Base-by-base conservation (phyloP, 225 moss, liverwort and hornwort genomes). In the Physcomitrium patens region DNA sequence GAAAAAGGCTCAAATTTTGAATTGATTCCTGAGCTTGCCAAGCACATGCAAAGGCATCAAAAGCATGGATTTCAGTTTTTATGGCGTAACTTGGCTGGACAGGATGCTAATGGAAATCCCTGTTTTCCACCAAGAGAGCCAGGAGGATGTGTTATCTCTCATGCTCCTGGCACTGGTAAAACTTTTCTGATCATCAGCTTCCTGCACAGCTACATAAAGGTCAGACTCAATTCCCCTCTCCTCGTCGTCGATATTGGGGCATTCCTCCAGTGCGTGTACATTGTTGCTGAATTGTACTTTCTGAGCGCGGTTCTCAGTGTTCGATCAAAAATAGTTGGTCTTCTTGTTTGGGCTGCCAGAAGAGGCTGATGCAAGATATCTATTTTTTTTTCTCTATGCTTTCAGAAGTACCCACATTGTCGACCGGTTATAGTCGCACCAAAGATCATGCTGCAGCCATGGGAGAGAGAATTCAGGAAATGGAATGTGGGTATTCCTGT, bases 81-180 rank as follows among this genome's bases (percentile, higher is more conserved):
- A 31, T 99, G 99, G 99, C 90, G 81, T 63, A 91, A 93, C 51
- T 86, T 99, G 63, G 90, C 85, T 65, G 82, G 81, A 44, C 73
- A 78, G 28, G 84, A 65, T 75, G 81, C 81, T 3, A 76, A 69
- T 23, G 72, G 77, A 31, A 78, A 72, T 42, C 69, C 64, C 47
- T 87, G 77, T 82, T 84, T 71, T 58, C 64, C 79, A 15, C 85
- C 79, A 52, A 74, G 70, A 60, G 87, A 90, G 54, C 75, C 89
- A 67, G 89, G 90, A 76, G 99, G 99, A 71, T 99, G 99, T 77
- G 85, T 95, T 61, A 75, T 99, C 66, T 95, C 99, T 74, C 99
- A 99, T 81, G 95, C 95, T 49, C 95, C 95, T 45, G 99, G 99
- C 70, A 93, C 99, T 42, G 99, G 99, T 54, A 99, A 99, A 83